A percentile compares a stretch with the other conserved stretches of the same genome.
Evolutionary conservation across 352 stramenopile species (phyloP).

Genomic region (Pythium graminicola): DNA sequence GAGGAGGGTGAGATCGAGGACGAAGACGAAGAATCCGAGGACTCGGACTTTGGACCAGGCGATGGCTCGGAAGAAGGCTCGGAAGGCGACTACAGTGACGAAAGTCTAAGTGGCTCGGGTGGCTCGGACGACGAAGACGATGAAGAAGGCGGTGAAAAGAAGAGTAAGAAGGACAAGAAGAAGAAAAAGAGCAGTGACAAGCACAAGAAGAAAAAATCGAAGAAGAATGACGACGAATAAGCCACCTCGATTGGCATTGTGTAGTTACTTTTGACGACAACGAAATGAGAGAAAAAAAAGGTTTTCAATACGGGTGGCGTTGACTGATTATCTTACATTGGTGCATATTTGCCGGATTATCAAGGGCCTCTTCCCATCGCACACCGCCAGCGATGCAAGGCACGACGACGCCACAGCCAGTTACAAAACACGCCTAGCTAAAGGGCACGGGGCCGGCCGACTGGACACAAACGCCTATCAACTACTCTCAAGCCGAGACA

Average conservation of each 20-base stretch:
- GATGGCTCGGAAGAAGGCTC: constrained; percentile 51
- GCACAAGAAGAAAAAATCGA: constrained; percentile 24
- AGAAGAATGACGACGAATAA: constrained; percentile 18
- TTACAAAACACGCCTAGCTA: constrained; percentile 15
- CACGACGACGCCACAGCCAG: constrained; percentile 1
- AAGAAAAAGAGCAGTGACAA: constrained; percentile 63
- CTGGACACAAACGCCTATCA: constrained; percentile 2
- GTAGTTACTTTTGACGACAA: too few relatives aligned
- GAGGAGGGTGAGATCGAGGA: constrained; percentile 89
- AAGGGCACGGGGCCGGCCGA: background rate
- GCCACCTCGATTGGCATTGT: background rate
- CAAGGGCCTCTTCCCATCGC: background rate
- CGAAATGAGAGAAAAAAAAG: constrained; percentile 1
- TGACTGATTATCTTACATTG: constrained; percentile 6
- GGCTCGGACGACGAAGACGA: constrained; percentile 61
- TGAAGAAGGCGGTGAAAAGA: constrained; percentile 47
- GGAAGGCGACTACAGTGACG: constrained; percentile 76
- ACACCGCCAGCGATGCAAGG: too few relatives aligned
- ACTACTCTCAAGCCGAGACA: constrained; percentile 16
- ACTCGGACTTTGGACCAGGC: constrained; percentile 90
- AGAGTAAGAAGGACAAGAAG: constrained; percentile 55
- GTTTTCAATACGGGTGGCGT: too few relatives aligned
- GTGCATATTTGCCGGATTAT: constrained; percentile 2
- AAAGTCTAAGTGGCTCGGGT: constrained; percentile 56
- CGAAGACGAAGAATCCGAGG: constrained; percentile 85